A percentile compares a stretch with the other conserved stretches of the same genome.
These are phyloP conservation scores for Fomitopsis palustris DNA, from an alignment of 1,284 basidiomycete species.

Conservation along the genomic window DNA sequence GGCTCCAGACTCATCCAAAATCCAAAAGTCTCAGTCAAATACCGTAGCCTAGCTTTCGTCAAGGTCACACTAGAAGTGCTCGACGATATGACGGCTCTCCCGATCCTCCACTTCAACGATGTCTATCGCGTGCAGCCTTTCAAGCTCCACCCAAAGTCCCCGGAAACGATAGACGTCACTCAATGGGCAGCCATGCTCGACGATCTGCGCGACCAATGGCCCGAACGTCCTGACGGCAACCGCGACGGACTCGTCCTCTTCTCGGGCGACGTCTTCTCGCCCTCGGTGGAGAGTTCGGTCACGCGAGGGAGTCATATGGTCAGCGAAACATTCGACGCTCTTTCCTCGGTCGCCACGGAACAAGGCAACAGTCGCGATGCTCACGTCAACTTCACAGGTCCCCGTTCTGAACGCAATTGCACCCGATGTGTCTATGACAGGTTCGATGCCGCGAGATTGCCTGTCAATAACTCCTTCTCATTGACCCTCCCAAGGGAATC, in stretches of 20 bases:
- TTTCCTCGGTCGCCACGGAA: background rate
- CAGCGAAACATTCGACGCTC: slow-evolving; percentile 15
- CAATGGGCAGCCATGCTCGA: slow-evolving; percentile 68
- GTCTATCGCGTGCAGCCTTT: slow-evolving; percentile 75
- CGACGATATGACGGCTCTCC: slow-evolving; percentile 23
- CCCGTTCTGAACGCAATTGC: slow-evolving; percentile 76
- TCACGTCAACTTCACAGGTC: slow-evolving; percentile 44
- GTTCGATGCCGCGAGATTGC: slow-evolving; percentile 31
- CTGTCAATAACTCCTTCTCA: background rate
- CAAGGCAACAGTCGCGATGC: background rate
- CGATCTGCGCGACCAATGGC: slow-evolving; percentile 53
- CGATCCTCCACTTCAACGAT: slow-evolving; percentile 68
- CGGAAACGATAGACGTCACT: slow-evolving; percentile 70
- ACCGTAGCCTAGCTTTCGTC: too few species aligned
- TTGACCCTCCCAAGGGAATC: slow-evolving; percentile 54
- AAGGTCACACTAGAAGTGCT: too few species aligned
- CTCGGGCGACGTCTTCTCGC: slow-evolving; percentile 86
- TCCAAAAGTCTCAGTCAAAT: too few species aligned
- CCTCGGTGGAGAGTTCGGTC: slow-evolving; percentile 83
- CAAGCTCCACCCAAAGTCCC: slow-evolving; percentile 48
- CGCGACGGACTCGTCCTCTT: slow-evolving; percentile 81
- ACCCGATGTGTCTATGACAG: slow-evolving; percentile 67
- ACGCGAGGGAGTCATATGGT: slow-evolving; percentile 94
- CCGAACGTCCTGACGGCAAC: slow-evolving; percentile 41
- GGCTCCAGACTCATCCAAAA: too few species aligned